Evolutionary conservation across 2,329 filamentous ascomycete genomes (phyloP).

Genomic region (Bipolaris cookei): DNA sequence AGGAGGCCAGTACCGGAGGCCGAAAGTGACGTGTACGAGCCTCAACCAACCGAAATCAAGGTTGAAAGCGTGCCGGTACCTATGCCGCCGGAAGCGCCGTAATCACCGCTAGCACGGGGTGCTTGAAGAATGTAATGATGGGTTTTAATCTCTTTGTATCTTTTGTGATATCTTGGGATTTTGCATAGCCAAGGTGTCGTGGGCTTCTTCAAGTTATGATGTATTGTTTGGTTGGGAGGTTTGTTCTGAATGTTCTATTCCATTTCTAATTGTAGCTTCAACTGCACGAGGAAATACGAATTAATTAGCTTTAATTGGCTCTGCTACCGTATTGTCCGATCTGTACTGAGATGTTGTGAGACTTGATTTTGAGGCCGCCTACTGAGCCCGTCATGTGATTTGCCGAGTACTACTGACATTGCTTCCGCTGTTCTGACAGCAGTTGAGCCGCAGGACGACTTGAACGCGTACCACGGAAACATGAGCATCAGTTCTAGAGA

Average conservation of each 20-base stretch:
- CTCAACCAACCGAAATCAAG: constrained; percentile 34
- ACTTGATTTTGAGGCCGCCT: background rate
- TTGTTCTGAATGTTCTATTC: background rate
- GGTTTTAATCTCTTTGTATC: background rate
- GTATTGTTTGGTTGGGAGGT: background rate
- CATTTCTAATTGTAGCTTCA: background rate
- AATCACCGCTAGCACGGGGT: background rate
- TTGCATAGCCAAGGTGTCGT: constrained; percentile 1
- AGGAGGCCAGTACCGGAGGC: constrained; percentile 25
- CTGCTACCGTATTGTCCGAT: background rate
- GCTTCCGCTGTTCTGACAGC: background rate
- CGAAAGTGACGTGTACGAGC: constrained; percentile 37
- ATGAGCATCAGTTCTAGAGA: background rate
- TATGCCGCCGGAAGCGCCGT: constrained; percentile 17
- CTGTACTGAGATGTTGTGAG: background rate
- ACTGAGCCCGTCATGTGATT: background rate
- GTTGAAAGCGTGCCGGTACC: constrained; percentile 30
- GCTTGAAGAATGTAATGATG: background rate
- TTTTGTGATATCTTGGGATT: background rate
- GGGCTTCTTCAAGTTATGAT: background rate
- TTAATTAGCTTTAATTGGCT: background rate
- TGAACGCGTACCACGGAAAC: too few relatives aligned
- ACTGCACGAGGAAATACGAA: background rate
- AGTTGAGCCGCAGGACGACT: background rate
- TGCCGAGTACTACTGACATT: background rate